These are phyloP conservation scores for Citrus sinensis DNA, from an alignment of 345 rosid genomes.

Conservation along the genomic window DVS_A1.0 CM039162.1:28473001-28473500, in stretches of 20 bases:
- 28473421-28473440: constrained; percentile 39
- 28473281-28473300: constrained; percentile 36
- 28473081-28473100: constrained; percentile 78
- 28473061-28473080: constrained; percentile 80
- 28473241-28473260: constrained; percentile 36
- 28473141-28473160: constrained; percentile 22
- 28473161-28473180: constrained; percentile 42
- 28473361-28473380: constrained; percentile 46
- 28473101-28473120: constrained; percentile 61
- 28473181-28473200: constrained; percentile 84
- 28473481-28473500: constrained; percentile 58
- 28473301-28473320: constrained; percentile 31
- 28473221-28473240: constrained; percentile 12
- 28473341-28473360: constrained; percentile 65
- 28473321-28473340: constrained; percentile 53
- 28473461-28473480: constrained; percentile 38
- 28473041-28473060: constrained; percentile 57
- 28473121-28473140: constrained; percentile 23
- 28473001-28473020: constrained; percentile 96
- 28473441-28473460: constrained; percentile 33
- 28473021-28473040: constrained; percentile 66
- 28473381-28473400: constrained; percentile 26
- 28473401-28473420: constrained; percentile 49
- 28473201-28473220: constrained; percentile 55
- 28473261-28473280: constrained; percentile 26